These are phyloP conservation scores for Heterobasidion parviporum DNA, from an alignment of 1,284 basidiomycete species.

Conservation along the genomic window DNA sequence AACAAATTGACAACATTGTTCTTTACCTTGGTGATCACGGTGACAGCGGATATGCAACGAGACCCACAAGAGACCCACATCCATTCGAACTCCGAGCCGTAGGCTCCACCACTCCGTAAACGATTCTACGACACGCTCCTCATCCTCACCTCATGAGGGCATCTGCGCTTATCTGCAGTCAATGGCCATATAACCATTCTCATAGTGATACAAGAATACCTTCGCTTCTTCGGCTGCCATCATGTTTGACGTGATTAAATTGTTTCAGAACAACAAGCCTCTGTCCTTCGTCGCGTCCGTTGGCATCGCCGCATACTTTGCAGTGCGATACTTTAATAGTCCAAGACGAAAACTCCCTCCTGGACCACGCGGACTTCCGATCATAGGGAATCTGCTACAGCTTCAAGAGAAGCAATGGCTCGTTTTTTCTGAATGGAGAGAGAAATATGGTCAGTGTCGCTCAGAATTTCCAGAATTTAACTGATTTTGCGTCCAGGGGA, in stretches of 20 bases:
- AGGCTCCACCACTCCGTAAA: no score
- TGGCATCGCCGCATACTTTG: not conserved
- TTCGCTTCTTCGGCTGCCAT: no score
- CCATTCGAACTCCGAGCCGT: no score
- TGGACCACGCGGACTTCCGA: conserved; percentile 6
- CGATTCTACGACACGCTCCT: no score
- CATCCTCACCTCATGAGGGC: no score
- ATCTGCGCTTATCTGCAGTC: not conserved
- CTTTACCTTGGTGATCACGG: no score
- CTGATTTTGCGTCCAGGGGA: conserved; percentile 12
- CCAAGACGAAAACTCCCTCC: conserved; percentile 8
- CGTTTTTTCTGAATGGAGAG: conserved; percentile 6
- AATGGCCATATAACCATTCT: not conserved
- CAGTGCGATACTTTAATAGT: not conserved
- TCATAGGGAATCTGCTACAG: conserved; percentile 7
- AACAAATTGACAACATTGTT: no score
- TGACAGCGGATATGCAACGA: no score
- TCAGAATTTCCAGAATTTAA: not conserved
- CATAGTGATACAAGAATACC: not conserved
- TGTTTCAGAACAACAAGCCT: not conserved
- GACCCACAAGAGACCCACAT: no score
- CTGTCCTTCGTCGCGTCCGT: not conserved
- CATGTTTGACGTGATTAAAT: not conserved
- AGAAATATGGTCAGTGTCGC: conserved; percentile 4
- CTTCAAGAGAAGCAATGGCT: conserved; percentile 5